phyloP scores from a whole-genome alignment of 176 grass and related monocot genomes.

The Melocanna baccifera region DNA sequence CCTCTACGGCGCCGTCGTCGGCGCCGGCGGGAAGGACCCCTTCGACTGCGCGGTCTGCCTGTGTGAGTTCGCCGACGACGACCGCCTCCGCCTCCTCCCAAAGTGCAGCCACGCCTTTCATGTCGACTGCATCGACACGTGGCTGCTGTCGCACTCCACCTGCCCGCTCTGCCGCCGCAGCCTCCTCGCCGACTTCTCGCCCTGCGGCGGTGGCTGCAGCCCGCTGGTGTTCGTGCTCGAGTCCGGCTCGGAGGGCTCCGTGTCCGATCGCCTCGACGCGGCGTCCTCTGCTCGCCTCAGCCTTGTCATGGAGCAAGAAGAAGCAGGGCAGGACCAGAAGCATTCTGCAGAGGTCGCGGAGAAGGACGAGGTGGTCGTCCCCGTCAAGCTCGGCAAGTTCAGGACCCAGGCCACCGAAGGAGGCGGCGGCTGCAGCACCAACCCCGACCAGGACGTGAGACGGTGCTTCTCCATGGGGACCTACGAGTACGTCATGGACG shows the following conservation, averaged over 20 bases:
- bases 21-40: slow-evolving; percentile 40
- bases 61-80: slow-evolving; percentile 42
- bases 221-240: slow-evolving; percentile 68
- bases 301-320: slow-evolving; percentile 39
- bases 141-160: slow-evolving; percentile 56
- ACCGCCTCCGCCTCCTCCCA: slow-evolving; percentile 50
- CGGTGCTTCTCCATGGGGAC: slow-evolving; percentile 92
- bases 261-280: slow-evolving; percentile 51
- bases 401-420: slow-evolving; percentile 45
- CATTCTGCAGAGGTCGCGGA: slow-evolving; percentile 17
- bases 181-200: slow-evolving; percentile 44
- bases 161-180: slow-evolving; percentile 65
- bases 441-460: slow-evolving; percentile 53
- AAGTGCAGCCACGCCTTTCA: slow-evolving; percentile 66
- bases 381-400: slow-evolving; percentile 88
- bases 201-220: slow-evolving; percentile 52
- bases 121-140: slow-evolving; percentile 67
- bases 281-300: slow-evolving; percentile 31
- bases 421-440: not conserved
- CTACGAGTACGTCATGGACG: slow-evolving; percentile 96
- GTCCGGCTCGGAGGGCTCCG: slow-evolving; percentile 61
- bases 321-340: slow-evolving; percentile 20
- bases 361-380: slow-evolving; percentile 61
- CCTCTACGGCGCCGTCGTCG: slow-evolving; percentile 55
- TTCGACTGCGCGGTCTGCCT: slow-evolving; percentile 75